Evolutionary conservation across 1,284 basidiomycete species (phyloP), one percentile per base, ranked within the genome.

Genomic region (Tremellales sp.): DNA sequence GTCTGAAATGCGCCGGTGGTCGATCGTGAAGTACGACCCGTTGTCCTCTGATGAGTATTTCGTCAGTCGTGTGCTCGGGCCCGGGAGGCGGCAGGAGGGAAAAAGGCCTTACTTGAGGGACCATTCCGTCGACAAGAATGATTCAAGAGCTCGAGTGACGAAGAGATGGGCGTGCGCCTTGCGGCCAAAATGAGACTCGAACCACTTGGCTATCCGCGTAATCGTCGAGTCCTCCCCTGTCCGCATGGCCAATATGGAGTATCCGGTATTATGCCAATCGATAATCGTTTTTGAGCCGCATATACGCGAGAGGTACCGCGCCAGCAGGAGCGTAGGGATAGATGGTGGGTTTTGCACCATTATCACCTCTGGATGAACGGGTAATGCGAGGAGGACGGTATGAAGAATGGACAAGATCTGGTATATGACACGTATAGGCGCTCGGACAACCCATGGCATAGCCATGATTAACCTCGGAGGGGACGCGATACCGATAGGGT

Each of bases 211-310:
- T 12, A 94, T 63, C 48, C 72, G 79, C 24, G 96, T 90, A 49
- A 94, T 79, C 0, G 78, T 70, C 61, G 89, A 86, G 0, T 73
- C 67, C 0, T 77, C 52, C 0, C 90, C 88, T 7, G 94, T 74
- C 56, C 84, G 85, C 52, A 98, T 75, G 0, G 86, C 87, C 27
- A 99, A 80, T 45, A 98, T 92, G 50, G 86, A 97, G 68, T 91
- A 94, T 6, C 92, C 93, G 8, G 94, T 82, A 70, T 99, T 99
- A 71, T 99, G 96, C 96, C 96, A 99, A 75, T 99, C 96, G 54
- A 98, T 94, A 49, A 98, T 86, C 52, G 98, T 78, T 61, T 87
- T 88, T 54, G 84, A 85, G 1, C 86, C 83, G 15, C 83, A 79
- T 4, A 89, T 64, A 43, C 75, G 72, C 21, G 81, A 81, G 0